phyloP scores from a whole-genome alignment of 1,284 basidiomycete species.

The Omphalotus olearius region DNA sequence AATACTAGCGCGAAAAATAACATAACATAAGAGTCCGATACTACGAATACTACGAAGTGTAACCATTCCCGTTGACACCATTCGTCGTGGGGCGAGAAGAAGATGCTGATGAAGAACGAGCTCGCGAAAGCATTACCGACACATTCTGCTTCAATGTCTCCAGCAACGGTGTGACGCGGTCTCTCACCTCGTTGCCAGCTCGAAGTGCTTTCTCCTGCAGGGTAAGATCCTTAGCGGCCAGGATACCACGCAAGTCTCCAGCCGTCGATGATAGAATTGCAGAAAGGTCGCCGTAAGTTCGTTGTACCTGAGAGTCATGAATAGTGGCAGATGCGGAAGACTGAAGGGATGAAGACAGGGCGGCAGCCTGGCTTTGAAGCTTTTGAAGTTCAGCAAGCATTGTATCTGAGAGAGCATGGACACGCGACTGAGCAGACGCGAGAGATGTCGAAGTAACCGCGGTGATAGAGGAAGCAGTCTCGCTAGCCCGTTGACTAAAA shows the following conservation, averaged over 20 bases:
- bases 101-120: no score
- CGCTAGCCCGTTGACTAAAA: constrained; percentile 60
- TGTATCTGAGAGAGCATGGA: constrained; percentile 42
- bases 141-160: constrained; percentile 23
- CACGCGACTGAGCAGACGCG: constrained; percentile 34
- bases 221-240: constrained; percentile 50
- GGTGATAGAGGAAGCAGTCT: constrained; percentile 62
- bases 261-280: constrained; percentile 31
- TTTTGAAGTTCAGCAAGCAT: constrained; percentile 62
- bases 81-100: no score
- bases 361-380: constrained; percentile 54
- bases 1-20: no score
- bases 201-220: constrained; percentile 55
- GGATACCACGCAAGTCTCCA: constrained; percentile 46
- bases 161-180: constrained; percentile 55
- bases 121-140: no score
- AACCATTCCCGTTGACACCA: no score
- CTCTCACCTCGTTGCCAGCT: constrained; percentile 53
- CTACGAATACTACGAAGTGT: no score
- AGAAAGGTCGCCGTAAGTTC: constrained; percentile 15
- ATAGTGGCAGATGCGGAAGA: constrained; percentile 39
- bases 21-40: no score
- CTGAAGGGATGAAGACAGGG: constrained; percentile 54
- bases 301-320: constrained; percentile 30
- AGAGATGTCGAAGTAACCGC: constrained; percentile 44